Conservation (phyloP, 2,329 filamentous ascomycete genomes). For the Penicillium sp. region DNA sequence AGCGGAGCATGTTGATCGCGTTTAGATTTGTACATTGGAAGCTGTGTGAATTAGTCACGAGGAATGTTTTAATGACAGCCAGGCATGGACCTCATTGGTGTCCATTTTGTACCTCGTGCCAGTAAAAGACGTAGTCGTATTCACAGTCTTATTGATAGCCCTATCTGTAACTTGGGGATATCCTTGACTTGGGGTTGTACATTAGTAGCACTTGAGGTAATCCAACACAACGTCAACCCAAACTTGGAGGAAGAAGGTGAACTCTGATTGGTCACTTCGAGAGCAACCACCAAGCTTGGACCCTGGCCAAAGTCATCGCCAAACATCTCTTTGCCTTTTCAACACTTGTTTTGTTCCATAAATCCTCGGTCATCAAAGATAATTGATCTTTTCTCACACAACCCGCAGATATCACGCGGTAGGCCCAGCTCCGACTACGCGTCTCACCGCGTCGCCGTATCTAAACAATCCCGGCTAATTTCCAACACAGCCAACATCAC, state of each 20-base stretch:
- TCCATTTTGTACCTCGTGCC: background rate
- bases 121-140: too few species aligned
- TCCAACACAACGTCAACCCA: too few species aligned
- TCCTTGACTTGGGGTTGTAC: too few species aligned
- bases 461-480: background rate
- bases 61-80: background rate
- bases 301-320: slow-evolving; percentile 42
- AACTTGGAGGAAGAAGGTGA: too few species aligned
- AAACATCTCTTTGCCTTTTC: slow-evolving; percentile 30
- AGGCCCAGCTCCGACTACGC: slow-evolving; percentile 9
- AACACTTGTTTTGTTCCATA: background rate
- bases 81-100: background rate
- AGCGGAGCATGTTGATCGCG: slow-evolving; percentile 21
- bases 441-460: slow-evolving; percentile 12
- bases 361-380: too few species aligned
- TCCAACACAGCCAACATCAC: background rate
- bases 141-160: too few species aligned
- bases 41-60: slow-evolving; percentile 1
- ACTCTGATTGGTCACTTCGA: slow-evolving; percentile 28
- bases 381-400: background rate
- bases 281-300: slow-evolving; percentile 35
- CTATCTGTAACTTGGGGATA: too few species aligned
- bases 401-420: background rate
- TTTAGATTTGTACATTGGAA: slow-evolving; percentile 1
- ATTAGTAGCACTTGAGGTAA: too few species aligned